Base-by-base conservation (phyloP, 257 asterid genomes). In the Primulina huaijiensis region DNA sequence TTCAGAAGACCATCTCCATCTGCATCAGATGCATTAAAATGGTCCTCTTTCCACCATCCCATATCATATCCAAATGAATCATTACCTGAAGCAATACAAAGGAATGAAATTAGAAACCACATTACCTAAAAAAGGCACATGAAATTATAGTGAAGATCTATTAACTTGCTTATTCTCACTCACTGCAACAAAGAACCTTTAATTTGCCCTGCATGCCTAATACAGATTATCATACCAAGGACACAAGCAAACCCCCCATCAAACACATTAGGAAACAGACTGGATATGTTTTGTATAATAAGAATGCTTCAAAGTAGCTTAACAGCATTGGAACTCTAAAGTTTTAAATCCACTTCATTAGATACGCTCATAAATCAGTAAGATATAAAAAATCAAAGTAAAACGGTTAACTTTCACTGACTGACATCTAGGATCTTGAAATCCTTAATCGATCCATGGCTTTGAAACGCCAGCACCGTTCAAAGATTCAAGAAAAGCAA, bases 1-100 rank as follows among this genome's bases (percentile, higher is more conserved):
- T 90, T 90, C 82, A 93, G 72, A 53, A 72, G 85, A 58, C 96
- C 95, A 75, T 93, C 96, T 56, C 92, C 92, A 84, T 90, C 95
- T 8, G 76, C 85, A 85, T 93, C 99, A 2, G 99, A 85, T 76
- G 99, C 97, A 79, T 89, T 85, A 78, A 94, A 94, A 76, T 94
- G 99, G 50, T 87, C 95, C 82, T 88, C 95, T 81, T 87, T 94
- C 99, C 99, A 94, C 99, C 99, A 93, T 46, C 96, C 97, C 86
- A 86, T 83, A 27, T 94, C 84, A 82, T 86, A 80, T 70, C 95
- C 97, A 73, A 81, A 82, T 52, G 97, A 78, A 53, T 69, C 72
- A 74, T 77, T 83, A 78, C 81, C 97, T 93, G 82, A 62, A 64
- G 73, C 17, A 58, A 63, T 30, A 68, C 72, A 63, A 12, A 34